Evolutionary conservation across 129 eudicot genomes (phyloP).

Genomic region (Rutidosis leptorrhynchoides): DNA sequence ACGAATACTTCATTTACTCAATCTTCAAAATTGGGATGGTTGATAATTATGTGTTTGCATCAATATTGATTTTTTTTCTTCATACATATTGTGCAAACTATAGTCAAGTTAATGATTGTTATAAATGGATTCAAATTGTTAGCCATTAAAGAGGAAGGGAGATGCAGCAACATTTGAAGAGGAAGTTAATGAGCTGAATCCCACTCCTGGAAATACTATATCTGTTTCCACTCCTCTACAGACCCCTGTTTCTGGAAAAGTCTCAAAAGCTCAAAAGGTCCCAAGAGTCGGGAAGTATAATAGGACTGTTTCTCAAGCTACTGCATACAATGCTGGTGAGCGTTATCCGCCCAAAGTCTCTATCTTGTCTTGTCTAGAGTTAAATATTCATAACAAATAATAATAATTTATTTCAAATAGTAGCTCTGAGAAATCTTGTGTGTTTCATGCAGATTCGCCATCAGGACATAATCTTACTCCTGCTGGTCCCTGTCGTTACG

Average conservation of each 20-base stretch:
- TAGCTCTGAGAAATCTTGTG: conserved; percentile 1
- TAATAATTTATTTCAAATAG: conserved; percentile 7
- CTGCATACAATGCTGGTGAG: conserved; percentile 67
- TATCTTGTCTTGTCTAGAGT: not conserved
- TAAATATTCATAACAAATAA: not conserved
- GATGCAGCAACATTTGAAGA: conserved; percentile 48
- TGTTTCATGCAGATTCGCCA: conserved; percentile 71
- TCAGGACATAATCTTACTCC: conserved; percentile 82
- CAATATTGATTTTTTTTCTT: not conserved
- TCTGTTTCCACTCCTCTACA: conserved; percentile 46
- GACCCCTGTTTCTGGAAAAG: conserved; percentile 68
- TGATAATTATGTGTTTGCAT: conserved; percentile 10
- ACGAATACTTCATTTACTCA: conserved; percentile 8
- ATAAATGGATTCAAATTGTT: conserved; percentile 4
- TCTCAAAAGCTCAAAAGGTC: conserved; percentile 47
- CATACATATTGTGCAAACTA: no score
- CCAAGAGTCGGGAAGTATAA: conserved; percentile 66
- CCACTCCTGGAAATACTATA: conserved; percentile 46
- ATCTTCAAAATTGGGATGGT: conserved; percentile 12
- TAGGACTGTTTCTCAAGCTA: conserved; percentile 57
- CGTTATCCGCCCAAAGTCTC: not conserved
- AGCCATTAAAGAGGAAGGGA: conserved; percentile 76
- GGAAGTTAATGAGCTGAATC: conserved; percentile 45
- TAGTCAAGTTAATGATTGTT: no score
- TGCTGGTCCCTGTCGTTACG: conserved; percentile 94